phyloP scores from a whole-genome alignment of 2,329 filamentous ascomycete genomes.

The Pseudogymnoascus sp. region DNA sequence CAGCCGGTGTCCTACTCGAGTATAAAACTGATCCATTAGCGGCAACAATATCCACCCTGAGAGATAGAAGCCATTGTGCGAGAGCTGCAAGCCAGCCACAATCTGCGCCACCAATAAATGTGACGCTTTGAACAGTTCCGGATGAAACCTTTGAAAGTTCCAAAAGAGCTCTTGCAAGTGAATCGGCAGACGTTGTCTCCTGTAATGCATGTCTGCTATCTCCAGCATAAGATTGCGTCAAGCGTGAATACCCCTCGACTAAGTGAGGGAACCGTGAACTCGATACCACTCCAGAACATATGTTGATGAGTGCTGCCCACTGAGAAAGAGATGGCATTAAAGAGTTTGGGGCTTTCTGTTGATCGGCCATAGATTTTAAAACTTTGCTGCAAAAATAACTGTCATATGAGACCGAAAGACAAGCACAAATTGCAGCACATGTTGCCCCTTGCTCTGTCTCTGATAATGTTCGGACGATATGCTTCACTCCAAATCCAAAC shows the following conservation, averaged over 20 bases:
- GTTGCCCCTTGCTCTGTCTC: constrained; percentile 19
- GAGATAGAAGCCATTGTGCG: constrained; percentile 16
- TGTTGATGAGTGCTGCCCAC: constrained; percentile 12
- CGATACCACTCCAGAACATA: constrained; percentile 14
- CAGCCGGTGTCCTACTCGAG: not conserved
- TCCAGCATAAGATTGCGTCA: not conserved
- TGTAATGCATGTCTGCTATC: not conserved
- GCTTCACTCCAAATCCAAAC: constrained; percentile 22
- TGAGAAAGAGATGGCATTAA: constrained; percentile 15
- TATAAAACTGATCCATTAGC: not conserved
- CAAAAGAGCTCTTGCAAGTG: constrained; percentile 6
- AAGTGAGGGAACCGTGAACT: constrained; percentile 3
- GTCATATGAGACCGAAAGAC: constrained; percentile 15
- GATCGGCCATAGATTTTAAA: constrained; percentile 9
- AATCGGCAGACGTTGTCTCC: not conserved
- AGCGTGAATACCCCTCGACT: not conserved
- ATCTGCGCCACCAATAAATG: constrained; percentile 16
- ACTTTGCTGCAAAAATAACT: not conserved
- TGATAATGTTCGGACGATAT: constrained; percentile 16
- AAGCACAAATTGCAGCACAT: constrained; percentile 17
- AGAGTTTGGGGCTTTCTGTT: constrained; percentile 2
- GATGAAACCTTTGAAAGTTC: constrained; percentile 12
- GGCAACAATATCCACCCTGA: constrained; percentile 12
- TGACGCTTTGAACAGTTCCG: constrained; percentile 10
- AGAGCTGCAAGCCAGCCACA: constrained; percentile 21